These are phyloP conservation scores for Fusarium sp. DNA, from an alignment of 2,329 filamentous ascomycete genomes.

Conservation along the genomic window DNA sequence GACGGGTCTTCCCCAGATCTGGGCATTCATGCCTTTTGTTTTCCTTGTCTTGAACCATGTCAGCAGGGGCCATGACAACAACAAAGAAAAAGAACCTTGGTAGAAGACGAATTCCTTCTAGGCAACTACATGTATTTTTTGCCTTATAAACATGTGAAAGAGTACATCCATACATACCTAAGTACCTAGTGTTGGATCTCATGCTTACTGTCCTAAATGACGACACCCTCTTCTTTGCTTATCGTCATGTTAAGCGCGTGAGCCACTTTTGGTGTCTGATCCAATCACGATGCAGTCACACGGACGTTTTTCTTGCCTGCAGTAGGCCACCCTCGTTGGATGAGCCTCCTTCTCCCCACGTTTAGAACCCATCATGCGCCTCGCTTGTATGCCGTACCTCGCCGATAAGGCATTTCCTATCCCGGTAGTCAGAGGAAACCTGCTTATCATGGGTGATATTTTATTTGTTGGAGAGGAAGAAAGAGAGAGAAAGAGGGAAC, in stretches of 20 bases:
- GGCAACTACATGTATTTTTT: slow-evolving; percentile 25
- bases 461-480: slow-evolving; percentile 5
- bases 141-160: background rate
- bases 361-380: slow-evolving; percentile 34
- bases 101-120: slow-evolving; percentile 23
- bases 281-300: background rate
- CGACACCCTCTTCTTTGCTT: slow-evolving; percentile 37
- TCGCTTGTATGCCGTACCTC: slow-evolving; percentile 36
- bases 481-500: too few species aligned
- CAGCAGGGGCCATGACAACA: slow-evolving; percentile 21
- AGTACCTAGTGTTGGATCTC: too few species aligned
- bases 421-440: slow-evolving; percentile 1
- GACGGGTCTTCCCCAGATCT: background rate
- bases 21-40: background rate
- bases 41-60: slow-evolving; percentile 11
- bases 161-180: background rate
- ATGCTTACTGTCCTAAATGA: slow-evolving; percentile 20
- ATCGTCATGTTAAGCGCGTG: background rate
- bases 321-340: background rate
- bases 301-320: background rate
- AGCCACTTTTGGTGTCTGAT: background rate
- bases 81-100: slow-evolving; percentile 35
- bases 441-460: slow-evolving; percentile 22
- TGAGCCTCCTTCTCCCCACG: background rate
- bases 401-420: slow-evolving; percentile 30